phyloP scores from a whole-genome alignment of 352 stramenopile genomes.

The Phytophthora agathidicida region DNA sequence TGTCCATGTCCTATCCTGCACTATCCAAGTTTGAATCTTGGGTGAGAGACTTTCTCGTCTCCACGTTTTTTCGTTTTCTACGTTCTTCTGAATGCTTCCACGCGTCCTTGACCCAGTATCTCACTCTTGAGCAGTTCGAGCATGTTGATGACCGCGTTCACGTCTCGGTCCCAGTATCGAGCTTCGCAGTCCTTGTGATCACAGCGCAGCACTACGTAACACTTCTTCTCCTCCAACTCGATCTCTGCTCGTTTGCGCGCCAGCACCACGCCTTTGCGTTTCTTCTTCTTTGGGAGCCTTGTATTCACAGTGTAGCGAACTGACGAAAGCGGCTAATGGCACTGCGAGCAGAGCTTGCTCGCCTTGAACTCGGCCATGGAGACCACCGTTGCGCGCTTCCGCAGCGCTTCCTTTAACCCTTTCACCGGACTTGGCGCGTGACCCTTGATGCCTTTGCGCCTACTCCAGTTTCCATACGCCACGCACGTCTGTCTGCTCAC shows the following conservation, averaged over 20 bases:
- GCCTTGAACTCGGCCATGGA: conserved; percentile 34
- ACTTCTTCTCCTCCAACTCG: conserved; percentile 9
- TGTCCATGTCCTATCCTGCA: too few relatives aligned
- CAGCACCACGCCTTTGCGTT: conserved; percentile 12
- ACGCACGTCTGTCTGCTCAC: too few relatives aligned
- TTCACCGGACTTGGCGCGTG: conserved; percentile 27
- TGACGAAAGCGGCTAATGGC: conserved; percentile 16
- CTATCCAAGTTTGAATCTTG: conserved; percentile 13
- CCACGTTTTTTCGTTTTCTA: conserved; percentile 4
- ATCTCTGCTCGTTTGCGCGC: conserved; percentile 1
- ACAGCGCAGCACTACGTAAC: conserved; percentile 10
- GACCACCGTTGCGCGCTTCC: conserved; percentile 28
- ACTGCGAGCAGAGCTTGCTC: conserved; percentile 34
- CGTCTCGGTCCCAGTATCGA: conserved; percentile 17
- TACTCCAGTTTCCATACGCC: too few relatives aligned
- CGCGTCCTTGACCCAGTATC: not conserved
- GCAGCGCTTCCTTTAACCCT: conserved; percentile 12
- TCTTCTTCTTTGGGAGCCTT: conserved; percentile 8
- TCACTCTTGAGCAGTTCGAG: conserved; percentile 15
- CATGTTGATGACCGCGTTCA: conserved; percentile 30
- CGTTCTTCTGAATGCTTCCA: not conserved
- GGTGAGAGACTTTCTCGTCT: conserved; percentile 20
- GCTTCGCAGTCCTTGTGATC: conserved; percentile 9
- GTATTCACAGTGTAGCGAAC: conserved; percentile 11
- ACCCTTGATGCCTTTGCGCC: conserved; percentile 19